Conservation (phyloP, 116 monocot species). For the Zostera marina region DNA sequence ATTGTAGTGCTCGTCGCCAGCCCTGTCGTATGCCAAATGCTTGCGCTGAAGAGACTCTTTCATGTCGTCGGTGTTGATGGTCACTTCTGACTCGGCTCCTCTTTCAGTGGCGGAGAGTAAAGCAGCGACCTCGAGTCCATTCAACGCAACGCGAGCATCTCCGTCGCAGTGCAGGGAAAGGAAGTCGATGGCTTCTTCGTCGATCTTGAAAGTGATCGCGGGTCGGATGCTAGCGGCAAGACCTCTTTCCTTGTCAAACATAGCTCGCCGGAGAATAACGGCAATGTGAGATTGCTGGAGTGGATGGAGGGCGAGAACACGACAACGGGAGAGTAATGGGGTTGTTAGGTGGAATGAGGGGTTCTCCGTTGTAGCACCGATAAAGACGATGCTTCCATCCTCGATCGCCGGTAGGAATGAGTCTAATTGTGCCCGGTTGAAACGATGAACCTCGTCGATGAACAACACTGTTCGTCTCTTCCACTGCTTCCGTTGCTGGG, state of each 20-base stretch:
- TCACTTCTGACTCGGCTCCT: conserved; percentile 4
- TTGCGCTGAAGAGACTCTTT: conserved; percentile 72
- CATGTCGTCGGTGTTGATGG: conserved; percentile 19
- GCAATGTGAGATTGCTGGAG: conserved; percentile 32
- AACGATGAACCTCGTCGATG: conserved; percentile 80
- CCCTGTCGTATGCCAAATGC: conserved; percentile 62
- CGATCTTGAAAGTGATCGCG: conserved; percentile 5
- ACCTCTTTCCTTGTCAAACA: conserved; percentile 32
- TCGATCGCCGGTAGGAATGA: conserved; percentile 73
- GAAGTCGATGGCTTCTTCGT: conserved; percentile 37
- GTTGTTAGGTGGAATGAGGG: conserved; percentile 82
- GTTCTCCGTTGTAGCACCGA: conserved; percentile 85
- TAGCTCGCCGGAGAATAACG: conserved; percentile 20
- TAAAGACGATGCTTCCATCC: conserved; percentile 55
- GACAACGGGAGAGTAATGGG: conserved; percentile 66
- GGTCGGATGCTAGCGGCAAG: conserved; percentile 10
- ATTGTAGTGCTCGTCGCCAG: conserved; percentile 80
- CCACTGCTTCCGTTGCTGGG: neutral
- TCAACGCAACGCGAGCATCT: conserved; percentile 64
- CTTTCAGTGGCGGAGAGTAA: conserved; percentile 16
- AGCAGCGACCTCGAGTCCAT: conserved; percentile 44
- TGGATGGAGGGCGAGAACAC: conserved; percentile 47
- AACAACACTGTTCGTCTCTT: conserved; percentile 23
- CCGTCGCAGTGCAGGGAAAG: conserved; percentile 56
- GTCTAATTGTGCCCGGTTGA: conserved; percentile 53